A percentile compares a stretch with the other conserved stretches of the same genome.
These are phyloP conservation scores for Acanthochlamys bracteata DNA, from an alignment of 106 monocot species.

Conservation along the genomic window DNA sequence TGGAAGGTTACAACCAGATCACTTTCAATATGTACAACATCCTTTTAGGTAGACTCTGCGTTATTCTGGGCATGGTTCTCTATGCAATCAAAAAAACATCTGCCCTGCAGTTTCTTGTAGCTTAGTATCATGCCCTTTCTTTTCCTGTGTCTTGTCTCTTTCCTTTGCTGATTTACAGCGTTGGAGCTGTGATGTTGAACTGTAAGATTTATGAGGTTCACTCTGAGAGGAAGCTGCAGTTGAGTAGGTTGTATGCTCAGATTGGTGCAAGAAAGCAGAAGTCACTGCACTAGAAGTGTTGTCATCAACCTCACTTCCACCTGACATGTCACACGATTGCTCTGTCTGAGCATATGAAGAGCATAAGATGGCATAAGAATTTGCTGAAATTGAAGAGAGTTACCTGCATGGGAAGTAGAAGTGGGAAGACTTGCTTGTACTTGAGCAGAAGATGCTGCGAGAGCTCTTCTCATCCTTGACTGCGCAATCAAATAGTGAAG, in stretches of 20 bases:
- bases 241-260: constrained; percentile 1
- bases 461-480: constrained; percentile 43
- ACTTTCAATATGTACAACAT: too few species aligned
- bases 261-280: constrained; percentile 11
- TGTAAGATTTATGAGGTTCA: constrained; percentile 18
- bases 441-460: constrained; percentile 5
- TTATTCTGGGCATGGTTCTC: too few species aligned
- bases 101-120: too few species aligned
- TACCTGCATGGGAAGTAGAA: constrained; percentile 22
- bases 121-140: background rate
- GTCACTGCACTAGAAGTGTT: constrained; percentile 5
- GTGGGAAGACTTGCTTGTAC: constrained; percentile 11
- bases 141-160: background rate
- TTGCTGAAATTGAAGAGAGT: background rate
- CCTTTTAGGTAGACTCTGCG: too few species aligned
- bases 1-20: too few species aligned
- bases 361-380: too few species aligned
- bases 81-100: too few species aligned
- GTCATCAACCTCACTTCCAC: constrained; percentile 29
- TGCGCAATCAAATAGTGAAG: constrained; percentile 23
- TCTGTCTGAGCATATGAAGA: too few species aligned
- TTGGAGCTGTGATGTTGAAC: constrained; percentile 22
- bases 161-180: constrained; percentile 26
- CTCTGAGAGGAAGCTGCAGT: background rate
- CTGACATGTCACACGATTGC: constrained; percentile 7